Conservation (phyloP, 1,284 basidiomycete genomes). For the Pseudozyma pruni region DNA sequence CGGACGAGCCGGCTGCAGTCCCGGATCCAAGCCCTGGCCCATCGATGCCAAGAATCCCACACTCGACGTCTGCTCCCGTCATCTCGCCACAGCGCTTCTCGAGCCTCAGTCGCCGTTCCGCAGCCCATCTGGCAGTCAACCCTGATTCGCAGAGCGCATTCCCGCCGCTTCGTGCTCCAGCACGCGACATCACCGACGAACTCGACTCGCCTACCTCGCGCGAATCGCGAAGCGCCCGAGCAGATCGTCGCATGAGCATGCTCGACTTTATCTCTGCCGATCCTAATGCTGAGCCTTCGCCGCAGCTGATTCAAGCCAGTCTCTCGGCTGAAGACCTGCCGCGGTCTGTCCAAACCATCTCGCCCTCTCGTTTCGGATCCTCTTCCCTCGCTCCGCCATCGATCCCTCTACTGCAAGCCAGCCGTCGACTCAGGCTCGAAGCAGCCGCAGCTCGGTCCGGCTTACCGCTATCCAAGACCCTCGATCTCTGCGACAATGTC, state of each 20-base stretch:
- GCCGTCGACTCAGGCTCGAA: constrained; percentile 20
- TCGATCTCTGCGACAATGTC: constrained; percentile 27
- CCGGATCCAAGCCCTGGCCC: not conserved
- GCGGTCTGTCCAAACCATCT: constrained; percentile 1
- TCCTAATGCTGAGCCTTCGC: not conserved
- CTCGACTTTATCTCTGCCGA: constrained; percentile 42
- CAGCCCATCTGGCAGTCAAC: constrained; percentile 2
- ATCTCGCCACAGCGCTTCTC: constrained; percentile 31
- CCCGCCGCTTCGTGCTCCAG: constrained; percentile 4
- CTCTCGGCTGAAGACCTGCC: constrained; percentile 33
- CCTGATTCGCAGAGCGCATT: not conserved
- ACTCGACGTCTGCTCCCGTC: constrained; percentile 13
- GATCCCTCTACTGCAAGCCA: constrained; percentile 35
- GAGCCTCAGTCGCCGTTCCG: constrained; percentile 20
- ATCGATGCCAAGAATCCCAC: not conserved
- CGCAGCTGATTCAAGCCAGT: constrained; percentile 16
- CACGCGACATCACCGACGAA: constrained; percentile 30
- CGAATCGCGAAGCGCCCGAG: constrained; percentile 4
- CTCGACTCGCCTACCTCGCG: constrained; percentile 18
- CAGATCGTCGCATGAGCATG: constrained; percentile 45
- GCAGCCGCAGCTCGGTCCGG: constrained; percentile 10
- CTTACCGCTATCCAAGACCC: constrained; percentile 9
- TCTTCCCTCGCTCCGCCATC: constrained; percentile 14
- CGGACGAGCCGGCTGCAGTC: not conserved
- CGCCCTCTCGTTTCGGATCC: not conserved